Evolutionary conservation across 805 yeast genomes (phyloP).

Genomic region (Torulaspora microellipsoides): DNA sequence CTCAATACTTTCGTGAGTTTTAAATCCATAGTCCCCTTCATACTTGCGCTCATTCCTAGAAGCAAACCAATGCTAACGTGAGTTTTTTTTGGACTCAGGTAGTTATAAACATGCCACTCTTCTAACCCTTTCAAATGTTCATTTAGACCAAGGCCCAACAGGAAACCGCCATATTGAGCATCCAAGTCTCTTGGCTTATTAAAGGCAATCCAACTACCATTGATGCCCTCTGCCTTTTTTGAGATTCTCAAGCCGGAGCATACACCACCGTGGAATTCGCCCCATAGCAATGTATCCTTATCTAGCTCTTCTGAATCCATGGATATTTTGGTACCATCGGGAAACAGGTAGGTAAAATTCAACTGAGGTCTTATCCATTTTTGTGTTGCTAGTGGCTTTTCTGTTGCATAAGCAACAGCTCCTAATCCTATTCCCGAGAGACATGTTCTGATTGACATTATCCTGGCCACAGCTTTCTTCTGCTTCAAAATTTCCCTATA

Average conservation of each 20-base stretch:
- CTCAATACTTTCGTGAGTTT: constrained; percentile 86
- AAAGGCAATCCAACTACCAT: constrained; percentile 88
- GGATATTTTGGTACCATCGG: constrained; percentile 60
- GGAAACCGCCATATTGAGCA: constrained; percentile 90
- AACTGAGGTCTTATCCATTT: constrained; percentile 73
- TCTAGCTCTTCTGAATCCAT: constrained; percentile 51
- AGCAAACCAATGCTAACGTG: constrained; percentile 81
- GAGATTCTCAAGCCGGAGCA: constrained; percentile 80
- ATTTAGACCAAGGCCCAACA: constrained; percentile 86
- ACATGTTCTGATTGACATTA: constrained; percentile 66
- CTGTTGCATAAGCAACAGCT: constrained; percentile 30
- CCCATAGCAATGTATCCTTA: constrained; percentile 63
- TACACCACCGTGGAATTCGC: constrained; percentile 87
- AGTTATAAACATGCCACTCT: constrained; percentile 95
- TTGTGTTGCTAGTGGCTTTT: constrained; percentile 79
- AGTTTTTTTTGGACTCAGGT: constrained; percentile 82
- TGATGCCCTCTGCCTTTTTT: constrained; percentile 52
- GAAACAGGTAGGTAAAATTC: constrained; percentile 64
- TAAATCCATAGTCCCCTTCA: constrained; percentile 74
- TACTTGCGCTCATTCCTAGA: constrained; percentile 89
- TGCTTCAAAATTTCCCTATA: constrained; percentile 53
- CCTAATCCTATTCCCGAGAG: constrained; percentile 39
- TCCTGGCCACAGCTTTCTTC: constrained; percentile 49
- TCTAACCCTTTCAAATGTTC: constrained; percentile 81
- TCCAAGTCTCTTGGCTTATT: constrained; percentile 67